Evolutionary conservation across 306 rosid species (phyloP).

Genomic region (Hippophae rhamnoides): DNA sequence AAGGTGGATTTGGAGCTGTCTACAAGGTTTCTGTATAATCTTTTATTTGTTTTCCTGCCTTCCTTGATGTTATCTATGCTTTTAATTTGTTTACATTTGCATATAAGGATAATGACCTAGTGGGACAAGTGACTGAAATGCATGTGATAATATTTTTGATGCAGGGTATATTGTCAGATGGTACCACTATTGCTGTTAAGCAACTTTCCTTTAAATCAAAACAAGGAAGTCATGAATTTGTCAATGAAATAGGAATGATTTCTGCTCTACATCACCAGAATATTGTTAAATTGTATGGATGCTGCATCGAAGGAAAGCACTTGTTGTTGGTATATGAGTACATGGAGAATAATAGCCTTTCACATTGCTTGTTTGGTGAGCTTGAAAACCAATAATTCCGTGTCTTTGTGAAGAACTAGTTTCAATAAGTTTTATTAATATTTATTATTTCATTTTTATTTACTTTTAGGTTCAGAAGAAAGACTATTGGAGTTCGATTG

Average conservation of each 20-base stretch:
- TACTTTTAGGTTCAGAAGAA: background rate
- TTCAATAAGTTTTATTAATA: background rate
- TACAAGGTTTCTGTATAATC: constrained; percentile 35
- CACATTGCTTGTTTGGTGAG: constrained; percentile 42
- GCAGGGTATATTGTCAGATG: constrained; percentile 43
- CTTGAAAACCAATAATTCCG: background rate
- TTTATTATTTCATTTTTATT: background rate
- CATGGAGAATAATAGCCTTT: constrained; percentile 48
- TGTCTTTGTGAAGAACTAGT: background rate
- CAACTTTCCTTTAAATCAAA: constrained; percentile 42
- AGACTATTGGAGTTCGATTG: constrained; percentile 29
- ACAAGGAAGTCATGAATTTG: constrained; percentile 48
- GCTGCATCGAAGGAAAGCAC: constrained; percentile 39
- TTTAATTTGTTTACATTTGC: background rate
- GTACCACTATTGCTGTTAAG: constrained; percentile 45
- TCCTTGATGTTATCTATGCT: background rate
- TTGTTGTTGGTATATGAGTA: constrained; percentile 47
- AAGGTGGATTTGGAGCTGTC: constrained; percentile 82
- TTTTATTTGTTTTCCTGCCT: background rate
- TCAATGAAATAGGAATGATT: constrained; percentile 44
- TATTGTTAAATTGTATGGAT: constrained; percentile 51
- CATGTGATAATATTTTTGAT: background rate
- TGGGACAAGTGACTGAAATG: background rate
- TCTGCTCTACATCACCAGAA: constrained; percentile 47
- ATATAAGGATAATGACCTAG: background rate